Percentiles rank a stretch among this genome's conserved stretches.
These are phyloP conservation scores for Dactylis glomerata DNA, from an alignment of 176 grass and related monocot genomes.

Conservation along the genomic window DNA sequence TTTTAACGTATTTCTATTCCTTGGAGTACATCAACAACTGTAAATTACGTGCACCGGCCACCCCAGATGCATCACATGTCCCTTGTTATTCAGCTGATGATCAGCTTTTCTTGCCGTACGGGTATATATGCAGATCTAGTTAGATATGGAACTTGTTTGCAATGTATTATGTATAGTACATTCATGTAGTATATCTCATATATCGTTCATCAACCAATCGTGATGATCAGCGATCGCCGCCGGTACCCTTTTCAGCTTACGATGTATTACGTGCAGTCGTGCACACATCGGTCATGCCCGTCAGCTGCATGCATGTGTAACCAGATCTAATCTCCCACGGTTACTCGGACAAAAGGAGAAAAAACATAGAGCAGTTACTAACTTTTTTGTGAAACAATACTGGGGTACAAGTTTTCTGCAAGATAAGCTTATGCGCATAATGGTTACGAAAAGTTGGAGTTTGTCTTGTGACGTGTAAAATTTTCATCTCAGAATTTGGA, in stretches of 20 bases:
- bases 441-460: background rate
- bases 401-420: background rate
- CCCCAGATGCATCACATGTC: background rate
- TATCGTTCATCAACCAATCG: too few relatives aligned
- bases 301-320: background rate
- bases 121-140: background rate
- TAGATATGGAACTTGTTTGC: too few relatives aligned
- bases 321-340: background rate
- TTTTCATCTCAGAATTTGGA: background rate
- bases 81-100: background rate
- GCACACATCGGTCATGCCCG: background rate
- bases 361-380: background rate
- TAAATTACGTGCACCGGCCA: slow-evolving; percentile 10
- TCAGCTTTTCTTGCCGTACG: background rate
- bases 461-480: background rate
- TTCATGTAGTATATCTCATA: too few relatives aligned
- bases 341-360: background rate
- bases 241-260: background rate
- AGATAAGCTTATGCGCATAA: background rate
- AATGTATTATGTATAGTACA: too few relatives aligned
- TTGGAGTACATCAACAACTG: too few relatives aligned
- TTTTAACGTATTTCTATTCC: background rate
- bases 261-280: too few relatives aligned
- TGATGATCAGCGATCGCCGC: background rate
- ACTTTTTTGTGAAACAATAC: background rate